Conservation (phyloP, 306 rosid genomes). For the Alnus glutinosa region DNA sequence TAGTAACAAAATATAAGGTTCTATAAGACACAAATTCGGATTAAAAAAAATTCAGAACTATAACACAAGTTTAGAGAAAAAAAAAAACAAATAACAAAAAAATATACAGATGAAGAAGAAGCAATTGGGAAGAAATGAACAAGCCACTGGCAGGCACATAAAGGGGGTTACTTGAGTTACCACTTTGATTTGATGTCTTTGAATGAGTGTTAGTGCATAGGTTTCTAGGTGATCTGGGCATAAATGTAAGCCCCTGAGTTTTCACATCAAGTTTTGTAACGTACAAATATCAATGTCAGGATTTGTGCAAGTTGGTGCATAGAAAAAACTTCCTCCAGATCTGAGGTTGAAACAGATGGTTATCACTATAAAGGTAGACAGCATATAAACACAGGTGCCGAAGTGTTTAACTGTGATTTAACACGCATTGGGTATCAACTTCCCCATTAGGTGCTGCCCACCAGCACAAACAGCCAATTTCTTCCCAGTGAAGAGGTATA, state of each 20-base stretch:
- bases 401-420: neutral
- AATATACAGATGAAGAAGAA: neutral
- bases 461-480: neutral
- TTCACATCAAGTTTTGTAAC: neutral
- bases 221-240: neutral
- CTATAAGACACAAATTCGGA: neutral
- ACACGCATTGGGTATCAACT: neutral
- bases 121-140: neutral
- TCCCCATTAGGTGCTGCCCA: neutral
- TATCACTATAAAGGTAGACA: neutral
- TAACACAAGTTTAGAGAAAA: neutral
- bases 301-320: neutral
- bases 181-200: neutral
- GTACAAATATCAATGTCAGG: neutral
- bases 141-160: neutral
- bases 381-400: neutral
- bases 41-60: neutral
- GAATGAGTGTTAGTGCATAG: neutral
- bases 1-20: slow-evolving; percentile 30
- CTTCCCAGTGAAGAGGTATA: neutral
- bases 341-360: neutral
- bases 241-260: neutral
- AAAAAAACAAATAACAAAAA: no score
- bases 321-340: neutral
- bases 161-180: no score